Evolutionary conservation across 2,329 filamentous ascomycete species (phyloP).

Genomic region (Aspergillus sp.): DNA sequence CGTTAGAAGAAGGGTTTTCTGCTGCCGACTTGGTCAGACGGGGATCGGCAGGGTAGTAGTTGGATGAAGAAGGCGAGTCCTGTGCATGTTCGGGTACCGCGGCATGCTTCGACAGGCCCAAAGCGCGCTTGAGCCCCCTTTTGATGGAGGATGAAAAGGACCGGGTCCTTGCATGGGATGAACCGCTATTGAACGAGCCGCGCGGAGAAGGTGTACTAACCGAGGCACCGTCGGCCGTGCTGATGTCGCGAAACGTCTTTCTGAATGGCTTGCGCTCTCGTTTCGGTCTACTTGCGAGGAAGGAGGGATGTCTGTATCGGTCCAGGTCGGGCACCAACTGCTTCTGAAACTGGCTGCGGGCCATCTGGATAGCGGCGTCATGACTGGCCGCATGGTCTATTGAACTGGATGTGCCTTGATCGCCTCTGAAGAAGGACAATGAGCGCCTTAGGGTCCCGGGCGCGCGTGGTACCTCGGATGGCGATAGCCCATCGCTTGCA

Average conservation of each 20-base stretch:
- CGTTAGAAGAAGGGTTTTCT: conserved; percentile 7
- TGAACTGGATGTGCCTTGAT: conserved; percentile 18
- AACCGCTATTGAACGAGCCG: conserved; percentile 1
- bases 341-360: conserved; percentile 40
- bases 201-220: conserved; percentile 8
- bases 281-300: conserved; percentile 22
- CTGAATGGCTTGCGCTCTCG: conserved; percentile 37
- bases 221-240: conserved; percentile 20
- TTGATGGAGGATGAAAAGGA: conserved; percentile 44
- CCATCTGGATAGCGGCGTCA: conserved; percentile 42
- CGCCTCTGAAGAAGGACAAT: conserved; percentile 41
- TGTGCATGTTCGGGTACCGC: conserved; percentile 22
- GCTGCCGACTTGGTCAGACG: conserved; percentile 1
- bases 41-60: conserved; percentile 6
- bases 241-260: conserved; percentile 35
- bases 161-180: conserved; percentile 30
- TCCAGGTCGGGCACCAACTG: conserved; percentile 17
- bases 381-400: conserved; percentile 31
- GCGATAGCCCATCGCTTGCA: neutral
- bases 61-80: conserved; percentile 21
- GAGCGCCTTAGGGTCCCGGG: conserved; percentile 39
- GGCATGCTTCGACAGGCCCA: conserved; percentile 33
- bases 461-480: conserved; percentile 12
- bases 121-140: conserved; percentile 40
- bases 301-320: conserved; percentile 25